Conservation (phyloP, 495 filamentous ascomycete genomes). For the Xylaria flabelliformis region DNA sequence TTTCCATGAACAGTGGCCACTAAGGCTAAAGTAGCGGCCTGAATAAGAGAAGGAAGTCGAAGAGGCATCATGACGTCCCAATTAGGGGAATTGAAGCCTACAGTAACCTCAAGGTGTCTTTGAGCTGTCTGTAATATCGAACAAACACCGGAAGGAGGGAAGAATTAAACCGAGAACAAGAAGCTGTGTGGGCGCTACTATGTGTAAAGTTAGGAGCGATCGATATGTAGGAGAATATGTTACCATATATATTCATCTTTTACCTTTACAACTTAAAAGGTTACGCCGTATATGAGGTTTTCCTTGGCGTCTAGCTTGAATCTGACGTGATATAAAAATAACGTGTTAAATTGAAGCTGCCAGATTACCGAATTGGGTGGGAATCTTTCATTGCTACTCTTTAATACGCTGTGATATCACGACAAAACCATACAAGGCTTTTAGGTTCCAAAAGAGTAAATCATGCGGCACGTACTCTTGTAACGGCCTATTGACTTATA, state of each 20-base stretch:
- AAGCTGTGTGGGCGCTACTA: background rate
- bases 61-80: background rate
- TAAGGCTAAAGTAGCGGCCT: background rate
- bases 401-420: background rate
- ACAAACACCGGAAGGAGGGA: background rate
- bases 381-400: background rate
- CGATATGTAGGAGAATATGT: background rate
- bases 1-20: background rate
- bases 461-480: background rate
- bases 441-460: background rate
- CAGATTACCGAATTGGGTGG: background rate
- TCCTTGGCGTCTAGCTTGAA: background rate
- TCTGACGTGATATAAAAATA: background rate
- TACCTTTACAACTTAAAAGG: background rate
- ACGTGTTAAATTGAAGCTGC: background rate
- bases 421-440: background rate
- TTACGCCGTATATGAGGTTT: background rate
- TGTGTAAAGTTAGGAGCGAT: background rate
- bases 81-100: background rate
- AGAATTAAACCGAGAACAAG: no score
- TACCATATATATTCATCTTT: slow-evolving; percentile 2
- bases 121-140: background rate
- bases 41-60: background rate
- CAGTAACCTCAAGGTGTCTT: background rate
- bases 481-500: background rate